Base-by-base conservation (phyloP, 352 stramenopile species). In the Globisporangium orthogonon region DNA sequence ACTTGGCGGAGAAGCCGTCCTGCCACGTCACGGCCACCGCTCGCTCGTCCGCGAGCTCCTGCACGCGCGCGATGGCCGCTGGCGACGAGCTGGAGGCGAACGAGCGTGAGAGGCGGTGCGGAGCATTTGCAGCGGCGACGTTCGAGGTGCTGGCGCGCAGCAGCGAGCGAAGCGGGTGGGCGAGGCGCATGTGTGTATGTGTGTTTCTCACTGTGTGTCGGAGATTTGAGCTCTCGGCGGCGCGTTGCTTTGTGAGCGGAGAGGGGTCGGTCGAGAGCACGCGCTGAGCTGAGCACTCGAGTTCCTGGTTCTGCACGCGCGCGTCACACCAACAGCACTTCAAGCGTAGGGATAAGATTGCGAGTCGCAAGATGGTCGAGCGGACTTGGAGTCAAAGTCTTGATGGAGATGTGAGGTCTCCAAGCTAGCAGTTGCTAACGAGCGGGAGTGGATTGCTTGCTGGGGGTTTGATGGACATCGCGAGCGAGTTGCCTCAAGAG, bases 1-100 rank as follows among this genome's bases (percentile, higher is more conserved):
- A 94, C 54, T 78, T 86, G 52, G 84, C 79, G 37, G 67, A 78
- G 46, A 83, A 78, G 41, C 83, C 84, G 66, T 94, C 84, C 30
- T 83, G 65, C 74, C 86, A 94, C 44, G 75, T 88, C 41, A 94
- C 69, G 44, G 68, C 62, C 50, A 94, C 69, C 2, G 83, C 81
- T 39, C 69, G 57, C 49, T 86, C 74, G 23, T 56, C 57, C 4
- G 41, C 57, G n/a, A 88, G 63, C 30, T 91, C 70, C 58, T 82
- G 69, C 41, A 86, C 80, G 59, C 68, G 68, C 37, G 59, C 59
- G 39, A 84, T 28, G n/a, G 51, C 57, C 14, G 58, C 33, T 14
- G 15, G 7, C 5, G 10, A 17, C 4, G 9, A 1, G 43, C 6
- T 15, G 35, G 11, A 30, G 48, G 47, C 49, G 39, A 50, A 30